A percentile compares a stretch with the other conserved stretches of the same genome.
phyloP scores from a whole-genome alignment of 495 filamentous ascomycete species.

The Lophium mytilinum region DNA sequence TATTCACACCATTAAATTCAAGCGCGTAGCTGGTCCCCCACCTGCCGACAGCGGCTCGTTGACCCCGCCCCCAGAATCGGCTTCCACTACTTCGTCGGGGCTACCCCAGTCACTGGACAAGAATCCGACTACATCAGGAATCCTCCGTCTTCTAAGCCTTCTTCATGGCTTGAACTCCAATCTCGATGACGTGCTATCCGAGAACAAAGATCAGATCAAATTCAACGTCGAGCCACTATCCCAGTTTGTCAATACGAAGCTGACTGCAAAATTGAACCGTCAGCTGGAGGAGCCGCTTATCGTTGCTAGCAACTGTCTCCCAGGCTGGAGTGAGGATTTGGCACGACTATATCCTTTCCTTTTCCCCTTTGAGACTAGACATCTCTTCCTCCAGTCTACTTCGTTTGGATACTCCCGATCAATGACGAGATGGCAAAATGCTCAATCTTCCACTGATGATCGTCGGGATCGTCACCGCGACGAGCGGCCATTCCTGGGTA shows the following conservation, averaged over 20 bases:
- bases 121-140: conserved; percentile 73
- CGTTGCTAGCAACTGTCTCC: conserved; percentile 93
- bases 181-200: conserved; percentile 91
- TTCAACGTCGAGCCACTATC: conserved; percentile 78
- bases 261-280: conserved; percentile 97
- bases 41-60: conserved; percentile 67
- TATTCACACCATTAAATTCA: conserved; percentile 87
- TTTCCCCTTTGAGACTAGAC: conserved; percentile 98
- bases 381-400: conserved; percentile 95
- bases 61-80: conserved; percentile 44
- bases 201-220: conserved; percentile 61
- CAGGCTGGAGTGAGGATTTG: conserved; percentile 95
- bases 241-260: conserved; percentile 97
- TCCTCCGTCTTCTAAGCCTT: conserved; percentile 81
- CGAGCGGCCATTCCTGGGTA: conserved; percentile 84
- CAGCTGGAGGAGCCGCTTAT: conserved; percentile 98
- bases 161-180: conserved; percentile 91
- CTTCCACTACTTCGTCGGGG: conserved; percentile 41
- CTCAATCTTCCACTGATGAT: conserved; percentile 68
- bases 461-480: conserved; percentile 77
- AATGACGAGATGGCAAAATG: conserved; percentile 95
- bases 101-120: conserved; percentile 81
- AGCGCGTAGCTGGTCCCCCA: conserved; percentile 78
- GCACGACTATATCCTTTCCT: conserved; percentile 92
- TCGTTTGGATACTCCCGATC: conserved; percentile 97